phyloP scores from a whole-genome alignment of 1,139 yeast species.

The Pichia sp. region DNA sequence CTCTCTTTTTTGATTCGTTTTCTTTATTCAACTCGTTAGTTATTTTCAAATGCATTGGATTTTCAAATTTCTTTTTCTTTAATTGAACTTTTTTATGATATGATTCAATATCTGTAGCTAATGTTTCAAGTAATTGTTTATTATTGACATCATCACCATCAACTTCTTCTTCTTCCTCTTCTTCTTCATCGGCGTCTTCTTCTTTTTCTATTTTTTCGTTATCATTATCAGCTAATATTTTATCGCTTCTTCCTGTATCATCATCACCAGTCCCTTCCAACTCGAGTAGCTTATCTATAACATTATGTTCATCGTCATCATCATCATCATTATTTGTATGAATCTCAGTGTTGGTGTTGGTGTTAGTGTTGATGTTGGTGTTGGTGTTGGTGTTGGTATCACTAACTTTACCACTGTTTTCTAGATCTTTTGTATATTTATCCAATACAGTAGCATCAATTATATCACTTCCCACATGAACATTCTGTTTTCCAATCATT shows the following conservation, averaged over 20 bases:
- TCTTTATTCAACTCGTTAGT: constrained; percentile 1
- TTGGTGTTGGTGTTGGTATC: background rate
- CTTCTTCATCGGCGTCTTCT: no score
- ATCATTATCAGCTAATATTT: no score
- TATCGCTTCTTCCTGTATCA: no score
- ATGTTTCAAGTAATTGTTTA: constrained; percentile 17
- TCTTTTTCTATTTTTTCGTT: no score
- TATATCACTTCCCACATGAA: background rate
- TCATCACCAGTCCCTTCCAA: no score
- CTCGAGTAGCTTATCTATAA: no score
- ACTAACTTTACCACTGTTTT: background rate
- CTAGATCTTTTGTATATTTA: background rate
- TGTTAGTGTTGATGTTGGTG: background rate
- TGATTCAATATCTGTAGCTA: constrained; percentile 24
- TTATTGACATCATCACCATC: constrained; percentile 1
- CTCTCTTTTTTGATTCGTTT: background rate
- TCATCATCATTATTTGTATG: constrained; percentile 2
- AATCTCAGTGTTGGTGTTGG: constrained; percentile 1
- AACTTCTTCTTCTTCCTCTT: no score
- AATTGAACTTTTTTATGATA: constrained; percentile 26
- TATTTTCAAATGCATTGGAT: constrained; percentile 11
- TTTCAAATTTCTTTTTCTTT: constrained; percentile 15
- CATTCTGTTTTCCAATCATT: background rate
- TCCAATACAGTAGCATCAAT: background rate
- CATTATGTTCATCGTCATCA: no score